Conservation (phyloP, 257 asterid genomes). For the Cinchona pubescens region DNA sequence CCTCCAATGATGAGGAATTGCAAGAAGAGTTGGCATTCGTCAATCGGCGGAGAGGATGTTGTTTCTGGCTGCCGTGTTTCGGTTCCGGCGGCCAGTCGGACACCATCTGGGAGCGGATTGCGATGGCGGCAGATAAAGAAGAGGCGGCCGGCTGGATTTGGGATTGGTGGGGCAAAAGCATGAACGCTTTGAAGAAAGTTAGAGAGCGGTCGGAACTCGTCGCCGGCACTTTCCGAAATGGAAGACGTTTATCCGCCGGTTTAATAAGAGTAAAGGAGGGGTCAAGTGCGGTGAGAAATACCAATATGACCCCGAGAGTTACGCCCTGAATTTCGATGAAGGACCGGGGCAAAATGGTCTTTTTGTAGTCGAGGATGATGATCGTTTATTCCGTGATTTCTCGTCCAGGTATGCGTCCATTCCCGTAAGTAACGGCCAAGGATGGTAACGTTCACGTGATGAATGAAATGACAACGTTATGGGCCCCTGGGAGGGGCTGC, state of each 20-base stretch:
- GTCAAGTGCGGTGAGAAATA: constrained; percentile 37
- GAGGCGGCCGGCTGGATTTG: constrained; percentile 16
- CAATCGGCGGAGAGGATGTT: constrained; percentile 50
- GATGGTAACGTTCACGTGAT: too few species aligned
- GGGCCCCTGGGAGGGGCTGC: constrained; percentile 6
- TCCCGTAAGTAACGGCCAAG: too few species aligned
- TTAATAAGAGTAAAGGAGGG: constrained; percentile 43
- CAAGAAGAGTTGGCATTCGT: constrained; percentile 41
- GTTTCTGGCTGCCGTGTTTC: constrained; percentile 58
- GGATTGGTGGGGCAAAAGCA: constrained; percentile 46
- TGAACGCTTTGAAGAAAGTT: constrained; percentile 46
- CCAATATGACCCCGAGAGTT: constrained; percentile 68
- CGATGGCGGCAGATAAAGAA: constrained; percentile 39
- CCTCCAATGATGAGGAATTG: constrained; percentile 29
- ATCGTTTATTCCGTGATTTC: constrained; percentile 43
- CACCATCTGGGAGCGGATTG: constrained; percentile 58
- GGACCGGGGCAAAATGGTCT: constrained; percentile 39
- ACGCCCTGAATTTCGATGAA: constrained; percentile 70
- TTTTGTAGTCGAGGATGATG: constrained; percentile 31
- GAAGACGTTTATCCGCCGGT: constrained; percentile 85
- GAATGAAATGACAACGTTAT: not conserved
- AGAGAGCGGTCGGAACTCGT: constrained; percentile 83
- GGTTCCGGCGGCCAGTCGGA: constrained; percentile 28
- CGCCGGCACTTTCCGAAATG: constrained; percentile 94
- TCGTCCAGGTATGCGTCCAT: constrained; percentile 53